Conservation (phyloP, 202 grass and related monocot genomes). For the Digitaria exilis region DNA sequence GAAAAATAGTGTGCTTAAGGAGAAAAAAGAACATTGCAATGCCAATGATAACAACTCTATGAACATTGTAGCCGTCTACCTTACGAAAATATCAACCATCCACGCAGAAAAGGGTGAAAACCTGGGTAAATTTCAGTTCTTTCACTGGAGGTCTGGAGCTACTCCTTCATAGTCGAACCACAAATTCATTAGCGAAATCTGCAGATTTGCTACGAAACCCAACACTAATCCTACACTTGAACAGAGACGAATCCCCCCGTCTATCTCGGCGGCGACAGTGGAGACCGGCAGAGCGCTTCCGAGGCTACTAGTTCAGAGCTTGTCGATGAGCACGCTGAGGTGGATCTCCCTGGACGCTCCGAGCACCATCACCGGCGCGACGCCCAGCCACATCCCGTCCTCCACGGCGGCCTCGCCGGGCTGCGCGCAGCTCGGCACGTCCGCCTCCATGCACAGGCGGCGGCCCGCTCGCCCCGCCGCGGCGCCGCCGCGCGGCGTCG, state of each 20-base stretch:
- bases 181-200: background rate
- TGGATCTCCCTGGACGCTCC: background rate
- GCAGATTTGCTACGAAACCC: background rate
- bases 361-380: background rate
- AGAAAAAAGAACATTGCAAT: too few relatives aligned
- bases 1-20: background rate
- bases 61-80: background rate
- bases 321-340: constrained; percentile 21
- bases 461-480: background rate
- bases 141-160: background rate
- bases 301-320: background rate
- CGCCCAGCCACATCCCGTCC: background rate
- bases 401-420: background rate
- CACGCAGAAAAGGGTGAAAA: background rate
- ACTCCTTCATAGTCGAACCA: background rate
- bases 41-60: background rate
- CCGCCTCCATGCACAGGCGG: constrained; percentile 6
- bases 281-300: background rate
- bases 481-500: background rate
- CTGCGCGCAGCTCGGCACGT: constrained; percentile 17
- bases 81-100: background rate
- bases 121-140: background rate
- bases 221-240: background rate
- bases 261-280: background rate
- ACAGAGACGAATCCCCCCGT: background rate